Evolutionary conservation across 768 basidiomycete genomes (phyloP), one percentile per base, ranked within the genome.

Genomic region (Lactarius hatsudake): DNA sequence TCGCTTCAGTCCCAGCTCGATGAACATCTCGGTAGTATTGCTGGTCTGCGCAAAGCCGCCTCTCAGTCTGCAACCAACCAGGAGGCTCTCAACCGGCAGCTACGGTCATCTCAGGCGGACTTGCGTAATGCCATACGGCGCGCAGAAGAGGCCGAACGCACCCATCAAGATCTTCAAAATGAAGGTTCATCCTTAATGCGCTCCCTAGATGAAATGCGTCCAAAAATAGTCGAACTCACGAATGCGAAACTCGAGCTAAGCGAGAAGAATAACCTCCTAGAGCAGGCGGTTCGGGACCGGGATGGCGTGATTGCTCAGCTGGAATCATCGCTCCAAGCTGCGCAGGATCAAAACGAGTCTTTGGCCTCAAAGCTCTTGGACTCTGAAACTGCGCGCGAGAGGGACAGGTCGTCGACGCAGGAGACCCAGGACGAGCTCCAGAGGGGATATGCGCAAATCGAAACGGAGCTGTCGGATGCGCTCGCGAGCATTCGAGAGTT

Each of bases 161-260:
- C 80, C 4, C 88, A 91, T 72, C 84, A 85, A 72, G 87, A 85
- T 66, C 81, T 95, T 3, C 93, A 93, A 72, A 78, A 80, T 0
- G 93, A 95, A 76, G 91, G 93, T 48, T 86, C 84, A n/a, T 82
- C 80, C 61, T 82, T 95, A 40, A 85, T 94, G 86, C 85, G 82
- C 34, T 87, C 90, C n/a, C 78, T 94, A 67, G 88, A 94, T 69
- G 91, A 94, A 76, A 89, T 94, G 86, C 84, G 89, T 36, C 85
- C 90, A 48, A 94, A 94, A 79, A 87, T 94, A 69, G 87, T 93
- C 26, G 87, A 92, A 74, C 80, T 96, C 62, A 92, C 90, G 3
- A 84, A 86, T 43, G 82, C 81, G 67, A 91, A 88, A 74, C 77
- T 91, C 17, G 85, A 90, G 67, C 81, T 91, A 10, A 80, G 81